Evolutionary conservation across 2,329 filamentous ascomycete species (phyloP), one percentile per base, ranked within the genome.

Genomic region (Colletotrichum salicis): DNA sequence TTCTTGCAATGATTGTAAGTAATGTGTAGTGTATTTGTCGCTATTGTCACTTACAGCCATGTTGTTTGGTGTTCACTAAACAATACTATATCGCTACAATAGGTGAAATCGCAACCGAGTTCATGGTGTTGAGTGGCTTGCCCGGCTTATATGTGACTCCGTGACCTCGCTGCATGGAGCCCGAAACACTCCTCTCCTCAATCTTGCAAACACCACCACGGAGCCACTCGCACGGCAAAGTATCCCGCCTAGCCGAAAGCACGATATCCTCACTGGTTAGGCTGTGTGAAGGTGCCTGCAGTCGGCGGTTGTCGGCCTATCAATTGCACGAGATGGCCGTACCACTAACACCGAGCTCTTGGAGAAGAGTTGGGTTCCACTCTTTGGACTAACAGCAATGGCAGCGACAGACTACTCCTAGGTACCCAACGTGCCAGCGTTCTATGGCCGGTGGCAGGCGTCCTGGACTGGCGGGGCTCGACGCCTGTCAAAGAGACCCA

Each of bases 261-360:
- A 70, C 35, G 55, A 60, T 37, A 45, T 45, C 45, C 24, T 37
- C n/a, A 63, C 61, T 64, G 48, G 58, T 48, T 54, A 52, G 33
- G 35, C 66, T 33, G 31, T 24, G 52, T 5, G 12, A 55, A 22
- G 15, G 27, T 37, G 19, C 33, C 52, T 69, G 33, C 22, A n/a
- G 41, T 51, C 51, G 64, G 65, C 59, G 64, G 65, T 56, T 64
- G 58, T 64, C 68, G 64, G 68, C 48, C 68, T 68, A 68, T 71
- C 63, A 48, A 72, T 68, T 10, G 22, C 37, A 64, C 68, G 68
- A 73, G 64, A 56, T 31, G 48, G 41, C 60, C 56, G 70, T 61
- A 51, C 67, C 45, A 67, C 24, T 65, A 41, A 52, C 54, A 60
- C 67, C 61, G 55, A 66, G 11, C n/a, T 61, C n/a, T 11, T 33